Conservation (phyloP, 2,329 filamentous ascomycete species). For the Colletotrichum liaoningense region DNA sequence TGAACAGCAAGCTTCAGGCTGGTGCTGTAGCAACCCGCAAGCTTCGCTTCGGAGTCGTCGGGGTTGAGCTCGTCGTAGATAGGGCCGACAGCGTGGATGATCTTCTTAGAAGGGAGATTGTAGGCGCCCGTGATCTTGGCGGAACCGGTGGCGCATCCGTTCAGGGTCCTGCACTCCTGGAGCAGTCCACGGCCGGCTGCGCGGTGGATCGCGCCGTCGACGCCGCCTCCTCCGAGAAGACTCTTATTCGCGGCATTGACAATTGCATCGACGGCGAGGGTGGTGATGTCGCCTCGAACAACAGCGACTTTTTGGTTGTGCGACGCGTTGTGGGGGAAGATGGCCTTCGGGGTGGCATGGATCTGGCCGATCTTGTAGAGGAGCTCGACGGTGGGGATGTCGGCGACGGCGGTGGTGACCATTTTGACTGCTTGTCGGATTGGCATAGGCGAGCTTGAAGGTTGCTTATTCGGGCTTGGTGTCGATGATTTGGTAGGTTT, state of each 20-base stretch:
- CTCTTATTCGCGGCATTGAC: conserved; percentile 91
- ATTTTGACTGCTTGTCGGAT: conserved; percentile 42
- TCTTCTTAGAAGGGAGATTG: conserved; percentile 77
- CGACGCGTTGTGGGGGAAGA: conserved; percentile 54
- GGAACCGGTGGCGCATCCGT: conserved; percentile 80
- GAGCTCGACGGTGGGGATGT: conserved; percentile 71
- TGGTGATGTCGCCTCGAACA: conserved; percentile 84
- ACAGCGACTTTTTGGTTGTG: conserved; percentile 77
- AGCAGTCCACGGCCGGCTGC: conserved; percentile 79
- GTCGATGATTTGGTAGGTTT: neutral
- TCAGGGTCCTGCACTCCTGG: conserved; percentile 76
- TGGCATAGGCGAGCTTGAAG: conserved; percentile 11
- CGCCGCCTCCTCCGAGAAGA: conserved; percentile 89
- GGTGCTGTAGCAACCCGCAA: conserved; percentile 74
- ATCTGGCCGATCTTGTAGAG: conserved; percentile 74
- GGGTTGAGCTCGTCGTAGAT: conserved; percentile 67
- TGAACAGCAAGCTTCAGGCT: conserved; percentile 79
- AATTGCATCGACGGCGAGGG: conserved; percentile 81
- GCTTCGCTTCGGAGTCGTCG: conserved; percentile 57
- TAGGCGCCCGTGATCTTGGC: conserved; percentile 88
- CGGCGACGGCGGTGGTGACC: conserved; percentile 55
- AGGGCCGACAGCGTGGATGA: conserved; percentile 94
- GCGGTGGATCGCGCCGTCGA: conserved; percentile 87
- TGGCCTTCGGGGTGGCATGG: conserved; percentile 38
- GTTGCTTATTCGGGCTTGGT: neutral